Evolutionary conservation across 2,329 filamentous ascomycete species (phyloP).

Genomic region (Sporothrix schenckii): DNA sequence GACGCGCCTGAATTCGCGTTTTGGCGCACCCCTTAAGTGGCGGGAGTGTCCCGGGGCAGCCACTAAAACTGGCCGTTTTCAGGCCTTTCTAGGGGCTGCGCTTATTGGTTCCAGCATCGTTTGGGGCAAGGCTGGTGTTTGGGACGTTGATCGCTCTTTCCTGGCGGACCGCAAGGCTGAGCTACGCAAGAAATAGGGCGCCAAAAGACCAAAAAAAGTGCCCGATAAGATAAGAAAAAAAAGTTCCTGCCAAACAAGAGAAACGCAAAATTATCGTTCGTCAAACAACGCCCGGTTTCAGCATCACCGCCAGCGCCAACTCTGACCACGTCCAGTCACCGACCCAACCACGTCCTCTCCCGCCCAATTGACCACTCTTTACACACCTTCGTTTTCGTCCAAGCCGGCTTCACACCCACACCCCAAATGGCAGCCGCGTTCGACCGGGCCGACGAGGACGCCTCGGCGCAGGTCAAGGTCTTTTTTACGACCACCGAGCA

Average conservation of each 20-base stretch:
- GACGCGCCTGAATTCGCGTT: constrained; percentile 28
- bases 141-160: background rate
- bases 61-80: background rate
- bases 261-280: constrained; percentile 26
- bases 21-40: constrained; percentile 6
- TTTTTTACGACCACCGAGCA: constrained; percentile 66
- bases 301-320: background rate
- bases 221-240: constrained; percentile 36
- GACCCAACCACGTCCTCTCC: too few species aligned
- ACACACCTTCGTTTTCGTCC: background rate
- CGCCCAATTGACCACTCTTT: background rate
- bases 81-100: background rate
- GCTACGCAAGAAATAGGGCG: background rate
- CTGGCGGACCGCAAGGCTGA: constrained; percentile 29
- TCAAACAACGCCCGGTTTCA: constrained; percentile 7
- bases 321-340: background rate
- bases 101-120: constrained; percentile 22
- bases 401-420: background rate
- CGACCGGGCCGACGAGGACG: constrained; percentile 37
- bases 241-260: constrained; percentile 28
- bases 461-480: constrained; percentile 63
- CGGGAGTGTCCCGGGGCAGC: background rate
- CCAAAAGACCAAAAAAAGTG: background rate
- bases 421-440: constrained; percentile 1
- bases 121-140: constrained; percentile 34